phyloP scores from a whole-genome alignment of 2,329 filamentous ascomycete species.

The Colletotrichum melonis region DNA sequence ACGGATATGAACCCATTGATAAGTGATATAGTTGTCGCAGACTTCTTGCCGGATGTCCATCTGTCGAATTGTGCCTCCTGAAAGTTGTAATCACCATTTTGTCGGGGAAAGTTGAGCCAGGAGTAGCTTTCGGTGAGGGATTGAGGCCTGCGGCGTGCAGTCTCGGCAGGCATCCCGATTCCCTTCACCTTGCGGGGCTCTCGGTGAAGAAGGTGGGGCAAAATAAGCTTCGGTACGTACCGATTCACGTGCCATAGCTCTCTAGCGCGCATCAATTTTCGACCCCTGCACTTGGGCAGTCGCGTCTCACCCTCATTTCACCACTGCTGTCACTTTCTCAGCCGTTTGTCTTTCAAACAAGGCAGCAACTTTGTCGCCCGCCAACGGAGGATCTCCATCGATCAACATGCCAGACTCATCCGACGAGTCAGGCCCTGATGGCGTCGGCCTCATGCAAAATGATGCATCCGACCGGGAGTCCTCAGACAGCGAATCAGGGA shows the following conservation, averaged over 20 bases:
- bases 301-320: neutral
- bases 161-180: too few relatives aligned
- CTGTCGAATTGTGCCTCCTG: neutral
- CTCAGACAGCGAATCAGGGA: conserved; percentile 5
- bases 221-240: neutral
- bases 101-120: neutral
- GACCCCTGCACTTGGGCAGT: neutral
- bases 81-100: neutral
- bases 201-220: neutral
- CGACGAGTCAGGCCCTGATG: conserved; percentile 23
- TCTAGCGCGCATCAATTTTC: conserved; percentile 10
- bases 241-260: neutral
- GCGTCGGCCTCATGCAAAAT: conserved; percentile 28
- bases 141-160: too few relatives aligned
- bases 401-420: conserved; percentile 25
- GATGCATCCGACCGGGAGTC: conserved; percentile 24
- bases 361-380: neutral
- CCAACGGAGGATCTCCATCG: neutral
- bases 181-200: too few relatives aligned
- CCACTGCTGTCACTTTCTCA: neutral
- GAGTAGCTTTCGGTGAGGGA: too few relatives aligned
- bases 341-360: neutral
- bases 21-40: neutral
- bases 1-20: neutral
- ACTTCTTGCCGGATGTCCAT: neutral